phyloP scores from a whole-genome alignment of 176 grass and related monocot species.

The Typha latifolia region DNA sequence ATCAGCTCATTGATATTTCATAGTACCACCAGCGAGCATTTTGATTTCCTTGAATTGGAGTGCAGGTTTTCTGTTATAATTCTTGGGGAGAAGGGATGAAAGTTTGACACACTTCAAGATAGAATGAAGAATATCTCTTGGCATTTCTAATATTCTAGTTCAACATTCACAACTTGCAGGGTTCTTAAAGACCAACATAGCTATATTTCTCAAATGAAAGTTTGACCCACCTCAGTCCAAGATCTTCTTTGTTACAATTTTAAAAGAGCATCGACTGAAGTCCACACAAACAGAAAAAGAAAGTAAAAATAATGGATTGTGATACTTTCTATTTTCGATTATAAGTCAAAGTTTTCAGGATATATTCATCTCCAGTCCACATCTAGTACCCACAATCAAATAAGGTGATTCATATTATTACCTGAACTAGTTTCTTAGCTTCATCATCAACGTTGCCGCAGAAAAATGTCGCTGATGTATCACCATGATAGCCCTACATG shows the following conservation, averaged over 20 bases:
- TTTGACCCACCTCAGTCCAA: slow-evolving; percentile 6
- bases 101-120: not conserved
- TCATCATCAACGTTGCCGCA: slow-evolving; percentile 73
- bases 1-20: no score
- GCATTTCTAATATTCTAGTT: not conserved
- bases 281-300: not conserved
- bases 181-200: slow-evolving; percentile 4
- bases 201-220: slow-evolving; percentile 1
- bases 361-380: not conserved
- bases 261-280: not conserved
- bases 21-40: no score
- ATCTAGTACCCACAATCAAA: no score
- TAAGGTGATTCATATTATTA: slow-evolving; percentile 18
- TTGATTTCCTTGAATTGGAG: no score
- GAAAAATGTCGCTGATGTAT: slow-evolving; percentile 90
- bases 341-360: not conserved
- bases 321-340: not conserved
- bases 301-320: not conserved
- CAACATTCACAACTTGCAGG: not conserved
- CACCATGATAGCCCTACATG: slow-evolving; percentile 93
- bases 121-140: not conserved
- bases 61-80: no score
- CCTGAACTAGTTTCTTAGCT: slow-evolving; percentile 90
- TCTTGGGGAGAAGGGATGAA: no score
- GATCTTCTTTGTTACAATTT: not conserved